These are phyloP conservation scores for Dendrothele bispora DNA, from an alignment of 768 basidiomycete species.

Conservation along the genomic window DNA sequence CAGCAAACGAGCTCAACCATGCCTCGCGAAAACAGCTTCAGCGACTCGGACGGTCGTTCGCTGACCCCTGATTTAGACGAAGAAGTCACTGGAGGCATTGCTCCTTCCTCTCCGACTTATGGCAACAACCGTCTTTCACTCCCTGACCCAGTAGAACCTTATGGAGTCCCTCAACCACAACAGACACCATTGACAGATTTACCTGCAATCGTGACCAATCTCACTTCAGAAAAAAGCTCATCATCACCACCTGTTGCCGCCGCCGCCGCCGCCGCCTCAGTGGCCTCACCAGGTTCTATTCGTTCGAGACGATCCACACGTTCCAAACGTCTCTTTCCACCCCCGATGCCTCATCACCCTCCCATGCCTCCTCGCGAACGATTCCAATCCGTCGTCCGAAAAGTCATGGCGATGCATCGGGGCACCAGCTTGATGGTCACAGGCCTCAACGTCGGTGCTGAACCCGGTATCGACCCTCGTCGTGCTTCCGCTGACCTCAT, in stretches of 20 bases:
- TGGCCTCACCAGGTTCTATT: slow-evolving; percentile 17
- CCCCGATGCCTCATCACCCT: slow-evolving; percentile 11
- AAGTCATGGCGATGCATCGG: slow-evolving; percentile 62
- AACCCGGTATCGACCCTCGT: slow-evolving; percentile 72
- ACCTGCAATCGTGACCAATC: background rate
- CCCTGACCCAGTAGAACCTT: background rate
- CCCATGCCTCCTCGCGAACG: slow-evolving; percentile 43
- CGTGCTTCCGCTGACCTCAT: slow-evolving; percentile 53
- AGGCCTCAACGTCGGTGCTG: slow-evolving; percentile 56
- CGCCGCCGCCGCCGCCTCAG: background rate
- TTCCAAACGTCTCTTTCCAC: slow-evolving; percentile 11
- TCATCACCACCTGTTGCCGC: slow-evolving; percentile 1
- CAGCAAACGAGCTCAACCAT: no score
- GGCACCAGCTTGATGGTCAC: slow-evolving; percentile 39
- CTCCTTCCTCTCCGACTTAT: slow-evolving; percentile 21
- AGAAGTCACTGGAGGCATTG: slow-evolving; percentile 18
- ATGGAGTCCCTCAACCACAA: slow-evolving; percentile 5
- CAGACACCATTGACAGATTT: background rate
- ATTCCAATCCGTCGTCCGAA: slow-evolving; percentile 57
- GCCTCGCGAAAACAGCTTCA: slow-evolving; percentile 69
- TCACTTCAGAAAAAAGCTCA: background rate
- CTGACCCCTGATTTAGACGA: slow-evolving; percentile 66
- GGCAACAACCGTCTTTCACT: slow-evolving; percentile 8
- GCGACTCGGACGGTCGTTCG: slow-evolving; percentile 64
- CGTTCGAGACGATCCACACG: slow-evolving; percentile 16